phyloP scores from a whole-genome alignment of 371 early-diverging fungal genomes.

The Actinomucor elegans region DNA sequence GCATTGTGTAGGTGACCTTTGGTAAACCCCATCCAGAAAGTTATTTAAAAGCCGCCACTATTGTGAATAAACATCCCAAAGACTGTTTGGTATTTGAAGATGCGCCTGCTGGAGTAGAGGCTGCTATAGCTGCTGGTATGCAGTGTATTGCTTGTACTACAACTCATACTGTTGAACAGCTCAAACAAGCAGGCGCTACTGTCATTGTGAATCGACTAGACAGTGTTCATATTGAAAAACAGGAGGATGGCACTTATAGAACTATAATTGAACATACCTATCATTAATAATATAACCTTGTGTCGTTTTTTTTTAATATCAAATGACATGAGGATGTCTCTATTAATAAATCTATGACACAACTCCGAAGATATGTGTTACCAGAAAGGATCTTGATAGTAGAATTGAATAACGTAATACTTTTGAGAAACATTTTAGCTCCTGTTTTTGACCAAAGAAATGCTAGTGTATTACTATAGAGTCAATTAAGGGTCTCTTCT shows the following conservation, averaged over 20 bases:
- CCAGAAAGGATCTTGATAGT: too few species aligned
- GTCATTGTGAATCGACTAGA: constrained; percentile 53
- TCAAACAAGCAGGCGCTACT: constrained; percentile 58
- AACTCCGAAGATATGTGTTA: too few species aligned
- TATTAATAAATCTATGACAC: too few species aligned
- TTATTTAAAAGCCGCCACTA: constrained; percentile 51
- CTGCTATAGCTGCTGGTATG: constrained; percentile 61
- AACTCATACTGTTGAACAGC: constrained; percentile 53
- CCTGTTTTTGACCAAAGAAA: too few species aligned
- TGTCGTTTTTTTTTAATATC: too few species aligned
- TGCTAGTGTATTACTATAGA: too few species aligned
- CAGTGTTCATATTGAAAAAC: constrained; percentile 38
- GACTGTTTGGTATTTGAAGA: constrained; percentile 76
- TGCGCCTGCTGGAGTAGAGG: constrained; percentile 62
- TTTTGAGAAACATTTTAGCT: too few species aligned
- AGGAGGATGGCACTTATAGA: constrained; percentile 11
- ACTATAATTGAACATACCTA: neutral
- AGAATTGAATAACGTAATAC: too few species aligned
- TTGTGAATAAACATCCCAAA: constrained; percentile 42
- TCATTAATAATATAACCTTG: neutral
- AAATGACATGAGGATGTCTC: too few species aligned
- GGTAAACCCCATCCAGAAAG: constrained; percentile 74
- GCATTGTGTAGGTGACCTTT: constrained; percentile 26
- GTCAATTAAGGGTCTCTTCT: too few species aligned
- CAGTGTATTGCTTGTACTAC: constrained; percentile 61